Evolutionary conservation across 106 monocot species (phyloP).

Genomic region (Allium sativum): DNA sequence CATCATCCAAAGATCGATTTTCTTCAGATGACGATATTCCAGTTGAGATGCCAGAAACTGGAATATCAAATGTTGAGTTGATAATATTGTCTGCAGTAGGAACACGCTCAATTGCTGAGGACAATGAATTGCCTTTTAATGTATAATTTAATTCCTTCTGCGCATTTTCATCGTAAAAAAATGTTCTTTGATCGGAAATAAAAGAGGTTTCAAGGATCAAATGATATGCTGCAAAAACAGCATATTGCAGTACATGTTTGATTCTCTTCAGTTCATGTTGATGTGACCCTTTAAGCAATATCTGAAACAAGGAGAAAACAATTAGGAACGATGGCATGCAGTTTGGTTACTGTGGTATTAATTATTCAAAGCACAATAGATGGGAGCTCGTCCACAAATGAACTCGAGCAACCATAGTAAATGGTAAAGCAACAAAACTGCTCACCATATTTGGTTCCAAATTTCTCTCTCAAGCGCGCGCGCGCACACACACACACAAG

Average conservation of each 20-base stretch:
- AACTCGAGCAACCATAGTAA: neutral
- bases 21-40: neutral
- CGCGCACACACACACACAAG: too few species aligned
- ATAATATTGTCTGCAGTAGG: slow-evolving; percentile 1
- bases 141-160: slow-evolving; percentile 6
- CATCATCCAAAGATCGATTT: neutral
- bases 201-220: slow-evolving; percentile 87
- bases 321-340: too few species aligned
- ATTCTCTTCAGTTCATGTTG: slow-evolving; percentile 85
- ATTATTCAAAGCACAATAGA: neutral
- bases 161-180: slow-evolving; percentile 29
- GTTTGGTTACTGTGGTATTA: too few species aligned
- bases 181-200: slow-evolving; percentile 76
- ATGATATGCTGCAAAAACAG: slow-evolving; percentile 90
- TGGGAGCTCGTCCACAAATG: neutral
- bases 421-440: too few species aligned
- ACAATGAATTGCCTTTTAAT: neutral
- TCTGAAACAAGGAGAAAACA: slow-evolving; percentile 33
- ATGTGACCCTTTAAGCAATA: slow-evolving; percentile 75
- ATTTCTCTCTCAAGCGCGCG: too few species aligned
- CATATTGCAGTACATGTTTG: slow-evolving; percentile 64
- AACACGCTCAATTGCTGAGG: neutral
- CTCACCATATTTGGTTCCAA: too few species aligned
- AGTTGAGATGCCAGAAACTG: slow-evolving; percentile 23
- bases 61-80: slow-evolving; percentile 20